Evolutionary conservation across 306 rosid genomes (phyloP), one percentile per base, ranked within the genome.

Genomic region (Prunus dulcis): DNA sequence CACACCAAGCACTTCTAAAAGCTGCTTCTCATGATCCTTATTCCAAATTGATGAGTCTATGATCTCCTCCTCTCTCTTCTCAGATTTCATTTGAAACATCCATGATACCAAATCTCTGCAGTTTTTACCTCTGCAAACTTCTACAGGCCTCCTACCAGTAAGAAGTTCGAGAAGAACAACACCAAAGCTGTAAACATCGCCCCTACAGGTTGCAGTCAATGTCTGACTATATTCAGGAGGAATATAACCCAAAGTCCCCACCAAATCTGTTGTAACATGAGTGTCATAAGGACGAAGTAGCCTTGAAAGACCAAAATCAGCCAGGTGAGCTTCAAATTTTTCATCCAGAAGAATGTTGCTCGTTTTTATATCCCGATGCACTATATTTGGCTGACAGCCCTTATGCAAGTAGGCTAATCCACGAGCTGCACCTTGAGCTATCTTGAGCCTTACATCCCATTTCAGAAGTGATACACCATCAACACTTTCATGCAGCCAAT

Each of bases 141-240:
- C 95, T 5, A 91, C 89, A 2, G 95, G 95, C 87, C 97, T 86
- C 76, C 88, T 82, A 22, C 91, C 83, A 0, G 97, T 91, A 38
- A 89, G 87, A 77, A 91, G 93, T 85, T 91, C 95, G 1, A 91
- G 88, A 80, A 91, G 93, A 72, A 91, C 97, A n/a, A 91, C 94
- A 0, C 97, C 97, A 1, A 87, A 89, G 82, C 97, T 89, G 55
- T 86, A 91, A 63, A 91, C 94, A 77, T 91, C 97, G 0, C 97
- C 97, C 64, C 91, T 81, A 80, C 84, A 88, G 1, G 94, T 91
- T 56, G 94, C 97, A 4, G 85, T 83, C 23, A 86, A 79, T 28
- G 97, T 83, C 80, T 91, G 97, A 77, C 94, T 77, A 71, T 91
- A 91, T 73, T 91, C 95, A 3, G 94, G 97, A 53, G 97, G 97